Percentiles rank a stretch among this genome's conserved stretches.
phyloP scores from a whole-genome alignment of 2,329 filamentous ascomycete genomes.

The Fusarium scirpi region DNA sequence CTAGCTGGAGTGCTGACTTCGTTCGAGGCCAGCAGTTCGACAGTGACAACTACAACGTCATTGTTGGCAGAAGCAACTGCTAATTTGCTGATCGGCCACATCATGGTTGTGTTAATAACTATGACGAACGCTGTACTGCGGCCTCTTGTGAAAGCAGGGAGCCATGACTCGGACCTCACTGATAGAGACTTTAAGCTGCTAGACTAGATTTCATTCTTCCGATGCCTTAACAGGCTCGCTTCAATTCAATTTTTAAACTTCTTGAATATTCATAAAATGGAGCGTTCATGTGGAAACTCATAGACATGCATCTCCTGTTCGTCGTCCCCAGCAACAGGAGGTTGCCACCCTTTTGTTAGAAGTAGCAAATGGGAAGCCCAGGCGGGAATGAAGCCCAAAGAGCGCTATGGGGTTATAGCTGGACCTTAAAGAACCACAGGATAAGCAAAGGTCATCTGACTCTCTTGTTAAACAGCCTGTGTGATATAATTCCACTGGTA shows the following conservation, averaged over 20 bases:
- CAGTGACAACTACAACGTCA: background rate
- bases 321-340: background rate
- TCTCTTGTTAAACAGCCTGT: background rate
- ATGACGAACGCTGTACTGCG: background rate
- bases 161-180: background rate
- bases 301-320: rapidly evolving
- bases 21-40: background rate
- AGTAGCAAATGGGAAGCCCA: background rate
- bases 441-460: background rate
- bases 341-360: background rate
- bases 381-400: background rate
- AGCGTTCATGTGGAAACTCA: background rate
- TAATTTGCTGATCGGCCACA: background rate
- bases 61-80: background rate
- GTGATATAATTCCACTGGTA: background rate
- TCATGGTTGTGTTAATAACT: background rate
- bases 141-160: background rate
- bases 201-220: background rate
- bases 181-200: background rate
- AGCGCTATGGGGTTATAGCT: rapidly evolving
- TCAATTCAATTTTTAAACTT: background rate
- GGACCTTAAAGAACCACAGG: background rate
- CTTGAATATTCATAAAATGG: background rate
- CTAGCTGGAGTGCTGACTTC: background rate
- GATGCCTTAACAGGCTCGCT: background rate